These are phyloP conservation scores for Musa schizocarpa DNA, from an alignment of 176 grass and related monocot species.

Conservation along the genomic window DNA sequence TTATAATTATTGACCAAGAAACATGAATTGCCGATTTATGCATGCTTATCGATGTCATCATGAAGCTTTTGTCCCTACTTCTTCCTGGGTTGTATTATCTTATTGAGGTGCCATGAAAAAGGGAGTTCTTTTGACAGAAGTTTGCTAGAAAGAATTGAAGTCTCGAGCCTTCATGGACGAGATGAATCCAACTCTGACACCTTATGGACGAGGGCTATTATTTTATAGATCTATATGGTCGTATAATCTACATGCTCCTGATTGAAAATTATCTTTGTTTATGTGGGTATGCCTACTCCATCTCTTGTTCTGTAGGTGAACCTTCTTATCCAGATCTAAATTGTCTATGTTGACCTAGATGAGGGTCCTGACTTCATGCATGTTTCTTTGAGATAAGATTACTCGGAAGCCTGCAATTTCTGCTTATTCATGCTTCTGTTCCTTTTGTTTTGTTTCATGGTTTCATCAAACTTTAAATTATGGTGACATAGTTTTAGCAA, in stretches of 20 bases:
- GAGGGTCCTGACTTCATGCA: too few relatives aligned
- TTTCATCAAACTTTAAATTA: not conserved
- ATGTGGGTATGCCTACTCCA: not conserved
- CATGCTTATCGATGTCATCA: not conserved
- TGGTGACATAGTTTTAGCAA: not conserved
- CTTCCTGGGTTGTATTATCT: not conserved
- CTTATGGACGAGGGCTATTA: not conserved
- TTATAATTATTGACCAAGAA: not conserved
- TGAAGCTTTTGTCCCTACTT: too few relatives aligned
- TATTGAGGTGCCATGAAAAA: not conserved
- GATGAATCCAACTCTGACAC: not conserved
- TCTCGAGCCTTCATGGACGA: too few relatives aligned
- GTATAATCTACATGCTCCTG: not conserved
- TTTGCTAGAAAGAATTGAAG: too few relatives aligned
- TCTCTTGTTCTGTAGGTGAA: not conserved
- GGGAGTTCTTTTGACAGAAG: not conserved
- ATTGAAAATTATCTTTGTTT: not conserved
- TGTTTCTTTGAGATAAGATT: too few relatives aligned
- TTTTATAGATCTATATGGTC: not conserved
- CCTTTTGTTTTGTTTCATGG: too few relatives aligned
- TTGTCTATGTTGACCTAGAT: not conserved
- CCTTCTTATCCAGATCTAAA: not conserved
- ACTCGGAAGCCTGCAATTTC: too few relatives aligned
- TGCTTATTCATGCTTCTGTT: not conserved
- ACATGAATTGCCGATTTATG: not conserved